Conservation (phyloP, 1,139 yeast genomes). For the Suhomyces maxii region DNA sequence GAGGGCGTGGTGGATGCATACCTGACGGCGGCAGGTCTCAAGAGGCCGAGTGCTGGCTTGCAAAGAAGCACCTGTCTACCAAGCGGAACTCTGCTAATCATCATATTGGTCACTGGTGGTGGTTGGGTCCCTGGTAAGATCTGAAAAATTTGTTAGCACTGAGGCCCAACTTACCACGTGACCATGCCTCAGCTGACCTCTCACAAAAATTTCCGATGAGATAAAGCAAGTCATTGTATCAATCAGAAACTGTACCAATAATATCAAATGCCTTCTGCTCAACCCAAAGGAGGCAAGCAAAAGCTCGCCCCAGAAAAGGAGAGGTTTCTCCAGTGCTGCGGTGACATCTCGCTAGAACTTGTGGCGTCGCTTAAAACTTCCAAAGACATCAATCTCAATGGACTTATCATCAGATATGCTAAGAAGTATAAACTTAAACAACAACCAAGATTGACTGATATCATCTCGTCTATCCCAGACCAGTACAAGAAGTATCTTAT, state of each 20-base stretch:
- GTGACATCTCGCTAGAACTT: constrained; percentile 86
- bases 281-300: constrained; percentile 39
- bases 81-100: not conserved
- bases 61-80: not conserved
- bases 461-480: constrained; percentile 93
- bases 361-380: constrained; percentile 74
- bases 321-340: constrained; percentile 87
- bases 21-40: constrained; percentile 4
- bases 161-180: too few relatives aligned
- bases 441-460: constrained; percentile 94
- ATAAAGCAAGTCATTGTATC: constrained; percentile 1
- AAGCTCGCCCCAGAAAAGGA: constrained; percentile 85
- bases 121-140: not conserved
- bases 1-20: constrained; percentile 9
- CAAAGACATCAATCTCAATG: constrained; percentile 86
- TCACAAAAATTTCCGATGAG: not conserved
- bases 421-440: constrained; percentile 87
- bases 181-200: not conserved
- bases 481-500: constrained; percentile 88
- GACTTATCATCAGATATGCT: constrained; percentile 79
- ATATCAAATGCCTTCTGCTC: constrained; percentile 33
- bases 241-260: too few relatives aligned
- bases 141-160: constrained; percentile 6
- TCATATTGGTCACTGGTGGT: constrained; percentile 3
- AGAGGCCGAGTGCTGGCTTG: constrained; percentile 1